Evolutionary conservation across 2,329 filamentous ascomycete genomes (phyloP).

Genomic region (Ophiostoma triangulosporum): DNA sequence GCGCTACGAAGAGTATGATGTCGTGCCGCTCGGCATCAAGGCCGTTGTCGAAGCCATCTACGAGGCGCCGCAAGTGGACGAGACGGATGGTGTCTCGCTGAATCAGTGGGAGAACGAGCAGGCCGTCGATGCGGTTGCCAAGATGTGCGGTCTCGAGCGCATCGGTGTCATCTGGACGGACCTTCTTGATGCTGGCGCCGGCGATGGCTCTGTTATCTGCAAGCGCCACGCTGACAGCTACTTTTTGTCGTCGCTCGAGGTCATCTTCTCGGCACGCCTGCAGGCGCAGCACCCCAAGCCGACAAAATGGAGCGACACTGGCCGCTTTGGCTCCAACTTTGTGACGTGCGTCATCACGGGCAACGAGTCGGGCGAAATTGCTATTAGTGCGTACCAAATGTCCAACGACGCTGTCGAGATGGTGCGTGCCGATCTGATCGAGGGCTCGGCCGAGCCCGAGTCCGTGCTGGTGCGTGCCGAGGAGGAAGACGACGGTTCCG

Average conservation of each 20-base stretch:
- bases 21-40: constrained; percentile 88
- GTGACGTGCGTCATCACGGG: constrained; percentile 94
- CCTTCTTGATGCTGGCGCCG: constrained; percentile 64
- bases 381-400: constrained; percentile 83
- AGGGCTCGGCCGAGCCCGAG: constrained; percentile 82
- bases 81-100: constrained; percentile 76
- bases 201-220: constrained; percentile 79
- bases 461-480: constrained; percentile 93
- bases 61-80: constrained; percentile 82
- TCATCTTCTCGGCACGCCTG: constrained; percentile 74
- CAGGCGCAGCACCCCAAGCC: constrained; percentile 81
- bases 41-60: constrained; percentile 95
- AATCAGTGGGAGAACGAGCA: constrained; percentile 75
- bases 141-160: constrained; percentile 70
- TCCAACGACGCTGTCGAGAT: constrained; percentile 95
- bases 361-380: constrained; percentile 76
- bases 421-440: constrained; percentile 87
- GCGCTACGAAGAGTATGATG: constrained; percentile 76
- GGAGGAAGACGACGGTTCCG: constrained; percentile 63
- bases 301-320: constrained; percentile 94
- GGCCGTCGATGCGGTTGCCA: constrained; percentile 67
- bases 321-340: constrained; percentile 88
- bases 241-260: constrained; percentile 83
- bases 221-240: constrained; percentile 94
- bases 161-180: constrained; percentile 95